These are phyloP conservation scores for Globomyces pollinis-pini DNA, from an alignment of 192 early-diverging fungal species.

Conservation along the genomic window DNA sequence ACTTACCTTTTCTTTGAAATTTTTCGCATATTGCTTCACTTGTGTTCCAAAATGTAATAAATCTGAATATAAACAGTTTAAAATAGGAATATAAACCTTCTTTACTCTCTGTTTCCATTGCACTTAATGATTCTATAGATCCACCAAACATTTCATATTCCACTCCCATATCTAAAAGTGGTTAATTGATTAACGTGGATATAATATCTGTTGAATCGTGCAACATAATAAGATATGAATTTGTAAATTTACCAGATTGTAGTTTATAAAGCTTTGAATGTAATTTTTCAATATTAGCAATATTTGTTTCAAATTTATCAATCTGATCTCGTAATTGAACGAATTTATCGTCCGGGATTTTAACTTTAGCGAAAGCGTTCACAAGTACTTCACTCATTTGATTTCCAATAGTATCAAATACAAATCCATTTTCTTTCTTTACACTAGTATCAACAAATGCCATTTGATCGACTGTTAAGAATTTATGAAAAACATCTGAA, in stretches of 20 bases:
- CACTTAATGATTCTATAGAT: slow-evolving; percentile 64
- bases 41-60: slow-evolving; percentile 59
- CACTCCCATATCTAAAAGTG: too few relatives aligned
- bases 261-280: slow-evolving; percentile 57
- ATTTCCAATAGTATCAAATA: too few relatives aligned
- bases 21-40: neutral
- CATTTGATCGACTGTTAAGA: slow-evolving; percentile 73
- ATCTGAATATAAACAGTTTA: too few relatives aligned
- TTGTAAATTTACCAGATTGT: slow-evolving; percentile 34
- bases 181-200: too few relatives aligned
- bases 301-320: slow-evolving; percentile 78
- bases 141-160: slow-evolving; percentile 77
- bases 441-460: slow-evolving; percentile 8
- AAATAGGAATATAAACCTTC: slow-evolving; percentile 62
- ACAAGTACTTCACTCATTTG: slow-evolving; percentile 76
- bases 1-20: slow-evolving; percentile 4
- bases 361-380: slow-evolving; percentile 85
- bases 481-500: slow-evolving; percentile 63
- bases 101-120: slow-evolving; percentile 81
- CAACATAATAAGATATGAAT: slow-evolving; percentile 55
- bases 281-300: slow-evolving; percentile 77
- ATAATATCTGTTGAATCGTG: too few relatives aligned
- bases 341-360: slow-evolving; percentile 80
- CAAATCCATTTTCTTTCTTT: too few relatives aligned
- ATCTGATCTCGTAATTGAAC: slow-evolving; percentile 72